Evolutionary conservation across 1,284 basidiomycete species (phyloP).

Genomic region (Ganoderma boninense): DNA sequence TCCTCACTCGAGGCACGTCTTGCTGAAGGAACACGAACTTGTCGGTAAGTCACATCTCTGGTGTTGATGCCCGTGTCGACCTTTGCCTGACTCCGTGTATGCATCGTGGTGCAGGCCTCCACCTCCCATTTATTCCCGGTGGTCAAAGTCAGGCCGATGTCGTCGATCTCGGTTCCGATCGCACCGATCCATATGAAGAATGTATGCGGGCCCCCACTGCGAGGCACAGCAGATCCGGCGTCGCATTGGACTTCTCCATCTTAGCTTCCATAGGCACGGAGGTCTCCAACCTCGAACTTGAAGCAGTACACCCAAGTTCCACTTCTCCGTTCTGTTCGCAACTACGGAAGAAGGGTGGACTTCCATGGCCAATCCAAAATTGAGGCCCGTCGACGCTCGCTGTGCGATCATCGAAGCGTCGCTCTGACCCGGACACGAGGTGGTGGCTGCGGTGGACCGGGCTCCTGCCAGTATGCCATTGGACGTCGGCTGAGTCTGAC

Average conservation of each 20-base stretch:
- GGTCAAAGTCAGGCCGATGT: neutral
- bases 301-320: neutral
- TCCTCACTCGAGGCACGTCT: neutral
- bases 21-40: no score
- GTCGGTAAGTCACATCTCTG: no score
- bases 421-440: no score
- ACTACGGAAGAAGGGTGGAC: neutral
- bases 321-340: neutral
- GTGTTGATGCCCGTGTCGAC: no score
- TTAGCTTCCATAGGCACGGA: neutral
- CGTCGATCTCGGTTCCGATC: neutral
- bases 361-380: neutral
- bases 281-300: neutral
- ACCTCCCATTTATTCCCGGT: neutral
- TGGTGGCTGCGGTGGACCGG: no score
- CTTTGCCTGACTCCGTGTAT: neutral
- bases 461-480: no score
- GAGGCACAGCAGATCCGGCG: neutral
- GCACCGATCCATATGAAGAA: neutral
- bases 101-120: neutral
- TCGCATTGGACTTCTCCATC: neutral
- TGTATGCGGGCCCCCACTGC: neutral
- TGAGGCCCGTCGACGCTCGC: neutral
- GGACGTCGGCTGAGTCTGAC: no score
- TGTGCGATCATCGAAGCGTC: neutral